These are phyloP conservation scores for Epicoccum sorghinum DNA, from an alignment of 2,329 filamentous ascomycete species.

Conservation along the genomic window DNA sequence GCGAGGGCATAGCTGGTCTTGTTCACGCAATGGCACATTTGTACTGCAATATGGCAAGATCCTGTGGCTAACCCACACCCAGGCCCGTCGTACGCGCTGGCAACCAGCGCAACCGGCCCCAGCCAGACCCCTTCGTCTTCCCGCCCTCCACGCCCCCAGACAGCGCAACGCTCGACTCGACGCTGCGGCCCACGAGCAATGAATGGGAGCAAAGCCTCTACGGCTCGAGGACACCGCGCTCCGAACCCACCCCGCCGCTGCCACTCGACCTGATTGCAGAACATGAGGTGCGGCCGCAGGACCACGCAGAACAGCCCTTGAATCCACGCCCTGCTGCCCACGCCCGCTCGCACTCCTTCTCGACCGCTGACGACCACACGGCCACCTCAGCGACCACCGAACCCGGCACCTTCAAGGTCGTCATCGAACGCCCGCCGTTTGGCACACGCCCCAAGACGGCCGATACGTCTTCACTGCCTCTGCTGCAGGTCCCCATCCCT, in stretches of 20 bases:
- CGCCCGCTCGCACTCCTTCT: slow-evolving; percentile 73
- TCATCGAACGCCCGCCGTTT: slow-evolving; percentile 73
- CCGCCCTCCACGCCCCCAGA: slow-evolving; percentile 48
- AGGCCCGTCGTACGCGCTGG: slow-evolving; percentile 46
- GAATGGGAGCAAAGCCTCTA: slow-evolving; percentile 46
- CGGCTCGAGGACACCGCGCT: slow-evolving; percentile 40
- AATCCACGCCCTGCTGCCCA: slow-evolving; percentile 34
- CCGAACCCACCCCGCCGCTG: slow-evolving; percentile 32
- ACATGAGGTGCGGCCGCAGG: slow-evolving; percentile 6
- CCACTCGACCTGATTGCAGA: slow-evolving; percentile 21
- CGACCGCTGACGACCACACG: slow-evolving; percentile 71
- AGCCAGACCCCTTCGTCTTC: slow-evolving; percentile 47
- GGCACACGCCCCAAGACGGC: slow-evolving; percentile 66
- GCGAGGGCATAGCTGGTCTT: not conserved
- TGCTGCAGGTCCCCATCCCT: slow-evolving; percentile 78
- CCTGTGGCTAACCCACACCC: slow-evolving; percentile 12
- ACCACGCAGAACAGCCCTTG: slow-evolving; percentile 15
- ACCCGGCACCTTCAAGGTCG: slow-evolving; percentile 75
- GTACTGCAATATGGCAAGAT: not conserved
- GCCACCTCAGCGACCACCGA: slow-evolving; percentile 58
- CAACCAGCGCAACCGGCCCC: slow-evolving; percentile 41
- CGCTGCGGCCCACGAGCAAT: slow-evolving; percentile 42
- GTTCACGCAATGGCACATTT: not conserved
- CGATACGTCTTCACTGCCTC: slow-evolving; percentile 59
- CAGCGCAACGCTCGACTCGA: slow-evolving; percentile 40